Evolutionary conservation across 164 flowering plant genomes (phyloP).

Genomic region (Stephania cephalantha): DNA sequence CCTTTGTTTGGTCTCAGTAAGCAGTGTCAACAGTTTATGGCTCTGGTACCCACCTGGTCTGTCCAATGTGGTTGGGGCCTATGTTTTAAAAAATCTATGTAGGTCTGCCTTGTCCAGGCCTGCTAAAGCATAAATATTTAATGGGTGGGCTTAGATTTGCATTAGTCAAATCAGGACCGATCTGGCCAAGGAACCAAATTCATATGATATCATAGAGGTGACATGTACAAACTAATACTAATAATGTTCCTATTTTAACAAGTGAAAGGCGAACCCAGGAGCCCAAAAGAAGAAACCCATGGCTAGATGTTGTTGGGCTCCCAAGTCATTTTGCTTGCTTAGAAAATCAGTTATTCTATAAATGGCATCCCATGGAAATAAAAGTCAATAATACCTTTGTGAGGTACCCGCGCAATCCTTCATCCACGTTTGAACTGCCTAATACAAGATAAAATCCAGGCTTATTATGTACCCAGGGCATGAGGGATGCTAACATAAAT

Average conservation of each 20-base stretch:
- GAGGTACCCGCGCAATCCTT: constrained; percentile 92
- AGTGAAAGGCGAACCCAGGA: background rate
- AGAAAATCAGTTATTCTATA: background rate
- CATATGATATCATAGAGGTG: no score
- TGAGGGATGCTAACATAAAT: constrained; percentile 89
- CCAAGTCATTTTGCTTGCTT: background rate
- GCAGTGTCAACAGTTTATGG: no score
- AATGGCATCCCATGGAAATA: background rate
- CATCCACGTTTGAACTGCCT: constrained; percentile 98
- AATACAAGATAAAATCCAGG: constrained; percentile 90
- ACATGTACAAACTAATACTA: no score
- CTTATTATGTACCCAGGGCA: constrained; percentile 97
- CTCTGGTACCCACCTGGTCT: no score
- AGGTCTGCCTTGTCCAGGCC: no score
- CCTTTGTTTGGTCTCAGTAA: no score
- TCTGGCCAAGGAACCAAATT: no score
- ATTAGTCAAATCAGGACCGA: no score
- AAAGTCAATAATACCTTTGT: constrained; percentile 55
- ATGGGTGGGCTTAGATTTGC: no score
- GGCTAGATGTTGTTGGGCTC: background rate
- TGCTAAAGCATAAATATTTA: no score
- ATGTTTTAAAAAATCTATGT: no score
- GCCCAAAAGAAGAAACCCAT: background rate
- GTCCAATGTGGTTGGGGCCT: no score
- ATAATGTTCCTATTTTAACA: background rate